A percentile compares a stretch with the other conserved stretches of the same genome.
Conservation (phyloP, 1,139 yeast species). For the Hansenula sp. region DNA sequence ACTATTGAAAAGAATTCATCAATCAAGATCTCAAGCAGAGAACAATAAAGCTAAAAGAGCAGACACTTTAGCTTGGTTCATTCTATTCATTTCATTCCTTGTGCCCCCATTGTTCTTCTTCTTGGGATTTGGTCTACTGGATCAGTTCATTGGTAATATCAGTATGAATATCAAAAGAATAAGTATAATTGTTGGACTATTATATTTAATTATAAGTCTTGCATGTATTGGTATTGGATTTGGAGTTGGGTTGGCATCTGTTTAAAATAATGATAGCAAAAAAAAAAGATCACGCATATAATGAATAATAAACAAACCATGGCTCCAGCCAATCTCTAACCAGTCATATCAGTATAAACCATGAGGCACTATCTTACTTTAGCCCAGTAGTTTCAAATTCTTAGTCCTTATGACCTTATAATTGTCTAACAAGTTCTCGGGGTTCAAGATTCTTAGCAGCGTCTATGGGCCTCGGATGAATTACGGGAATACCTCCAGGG, state of each 20-base stretch:
- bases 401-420: too few species aligned
- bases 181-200: conserved; percentile 10
- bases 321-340: too few species aligned
- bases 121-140: conserved; percentile 12
- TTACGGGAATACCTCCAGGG: too few species aligned
- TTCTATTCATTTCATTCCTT: conserved; percentile 11
- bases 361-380: too few species aligned
- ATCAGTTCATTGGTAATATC: conserved; percentile 5
- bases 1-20: conserved; percentile 9
- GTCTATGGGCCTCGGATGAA: too few species aligned
- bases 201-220: conserved; percentile 11
- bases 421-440: too few species aligned
- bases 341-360: too few species aligned
- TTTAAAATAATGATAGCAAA: not conserved
- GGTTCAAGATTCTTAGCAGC: too few species aligned
- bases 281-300: too few species aligned
- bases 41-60: not conserved
- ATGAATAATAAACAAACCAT: too few species aligned
- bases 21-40: conserved; percentile 9
- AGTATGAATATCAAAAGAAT: conserved; percentile 8
- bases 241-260: conserved; percentile 28
- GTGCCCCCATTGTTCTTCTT: conserved; percentile 16
- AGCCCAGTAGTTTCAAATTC: too few species aligned
- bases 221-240: conserved; percentile 30
- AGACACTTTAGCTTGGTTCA: conserved; percentile 7